phyloP scores from a whole-genome alignment of 2,329 filamentous ascomycete species.

The Phyllosticta paracitricarpa region DNA sequence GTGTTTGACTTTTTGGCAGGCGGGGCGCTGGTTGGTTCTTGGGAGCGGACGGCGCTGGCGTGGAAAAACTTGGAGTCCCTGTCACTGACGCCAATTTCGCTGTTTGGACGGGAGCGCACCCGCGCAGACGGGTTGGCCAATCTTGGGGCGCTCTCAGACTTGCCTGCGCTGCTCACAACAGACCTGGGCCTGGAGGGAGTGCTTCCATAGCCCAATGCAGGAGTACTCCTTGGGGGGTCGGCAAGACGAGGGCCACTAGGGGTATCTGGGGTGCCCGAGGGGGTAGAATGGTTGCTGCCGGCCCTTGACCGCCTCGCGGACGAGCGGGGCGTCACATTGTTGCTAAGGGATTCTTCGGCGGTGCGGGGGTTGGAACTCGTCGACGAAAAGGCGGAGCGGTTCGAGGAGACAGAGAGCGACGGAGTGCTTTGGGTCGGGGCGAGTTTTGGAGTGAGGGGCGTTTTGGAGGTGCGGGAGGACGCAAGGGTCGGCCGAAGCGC shows the following conservation, averaged over 20 bases:
- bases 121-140: background rate
- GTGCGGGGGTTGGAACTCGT: slow-evolving; percentile 9
- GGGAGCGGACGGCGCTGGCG: slow-evolving; percentile 58
- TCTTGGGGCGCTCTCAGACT: slow-evolving; percentile 15
- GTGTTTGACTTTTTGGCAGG: slow-evolving; percentile 34
- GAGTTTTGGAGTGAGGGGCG: slow-evolving; percentile 51
- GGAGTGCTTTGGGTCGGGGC: slow-evolving; percentile 28
- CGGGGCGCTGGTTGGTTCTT: slow-evolving; percentile 21
- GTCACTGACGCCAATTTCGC: slow-evolving; percentile 19
- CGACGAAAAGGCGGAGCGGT: slow-evolving; percentile 24
- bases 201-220: background rate
- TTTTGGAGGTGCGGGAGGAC: slow-evolving; percentile 45
- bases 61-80: slow-evolving; percentile 74
- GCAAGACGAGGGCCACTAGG: slow-evolving; percentile 12
- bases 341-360: slow-evolving; percentile 48
- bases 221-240: slow-evolving; percentile 7
- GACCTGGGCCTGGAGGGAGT: slow-evolving; percentile 26
- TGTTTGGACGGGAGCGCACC: slow-evolving; percentile 1
- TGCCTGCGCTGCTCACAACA: slow-evolving; percentile 21
- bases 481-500: slow-evolving; percentile 62
- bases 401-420: slow-evolving; percentile 17
- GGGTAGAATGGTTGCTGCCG: slow-evolving; percentile 58
- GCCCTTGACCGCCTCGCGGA: slow-evolving; percentile 61
- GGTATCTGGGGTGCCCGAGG: slow-evolving; percentile 48
- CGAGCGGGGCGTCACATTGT: slow-evolving; percentile 70